Conservation (phyloP, 768 basidiomycete species). For the Pholiota conissans region DNA sequence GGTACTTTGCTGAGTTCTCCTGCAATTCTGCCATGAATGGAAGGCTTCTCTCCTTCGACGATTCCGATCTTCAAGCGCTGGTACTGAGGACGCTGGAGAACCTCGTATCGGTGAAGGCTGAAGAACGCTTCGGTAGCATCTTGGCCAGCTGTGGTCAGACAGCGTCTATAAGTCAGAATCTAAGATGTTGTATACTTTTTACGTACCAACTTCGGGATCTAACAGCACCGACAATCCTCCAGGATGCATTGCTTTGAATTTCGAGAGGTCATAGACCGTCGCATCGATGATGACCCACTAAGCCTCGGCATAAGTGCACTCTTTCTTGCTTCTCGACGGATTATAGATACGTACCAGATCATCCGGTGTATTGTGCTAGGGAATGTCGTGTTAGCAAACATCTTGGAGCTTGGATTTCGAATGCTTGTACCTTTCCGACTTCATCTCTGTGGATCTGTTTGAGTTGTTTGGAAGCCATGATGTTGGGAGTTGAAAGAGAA, state of each 20-base stretch:
- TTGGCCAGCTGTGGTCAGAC: constrained; percentile 58
- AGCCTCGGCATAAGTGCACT: not conserved
- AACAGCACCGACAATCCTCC: constrained; percentile 76
- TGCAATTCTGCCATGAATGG: constrained; percentile 45
- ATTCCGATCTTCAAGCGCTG: constrained; percentile 71
- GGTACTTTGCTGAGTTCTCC: constrained; percentile 77
- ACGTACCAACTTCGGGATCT: constrained; percentile 69
- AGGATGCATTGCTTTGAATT: constrained; percentile 80
- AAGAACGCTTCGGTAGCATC: constrained; percentile 90
- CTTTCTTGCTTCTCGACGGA: not conserved
- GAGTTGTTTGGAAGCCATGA: constrained; percentile 28
- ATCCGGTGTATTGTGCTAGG: constrained; percentile 76
- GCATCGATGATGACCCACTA: constrained; percentile 86
- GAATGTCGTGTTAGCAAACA: not conserved
- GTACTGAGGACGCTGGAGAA: constrained; percentile 76
- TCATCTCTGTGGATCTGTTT: constrained; percentile 60
- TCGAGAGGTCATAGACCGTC: constrained; percentile 80
- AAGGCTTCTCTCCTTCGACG: constrained; percentile 60
- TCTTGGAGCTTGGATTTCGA: not conserved
- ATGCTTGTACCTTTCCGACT: constrained; percentile 59
- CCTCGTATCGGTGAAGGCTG: constrained; percentile 83
- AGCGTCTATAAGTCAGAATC: not conserved
- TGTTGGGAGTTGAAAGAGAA: not conserved
- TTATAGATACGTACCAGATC: constrained; percentile 60
- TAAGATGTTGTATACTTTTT: not conserved